These are phyloP conservation scores for Aspergillus affinis DNA, from an alignment of 495 filamentous ascomycete genomes.

Conservation along the genomic window DNA sequence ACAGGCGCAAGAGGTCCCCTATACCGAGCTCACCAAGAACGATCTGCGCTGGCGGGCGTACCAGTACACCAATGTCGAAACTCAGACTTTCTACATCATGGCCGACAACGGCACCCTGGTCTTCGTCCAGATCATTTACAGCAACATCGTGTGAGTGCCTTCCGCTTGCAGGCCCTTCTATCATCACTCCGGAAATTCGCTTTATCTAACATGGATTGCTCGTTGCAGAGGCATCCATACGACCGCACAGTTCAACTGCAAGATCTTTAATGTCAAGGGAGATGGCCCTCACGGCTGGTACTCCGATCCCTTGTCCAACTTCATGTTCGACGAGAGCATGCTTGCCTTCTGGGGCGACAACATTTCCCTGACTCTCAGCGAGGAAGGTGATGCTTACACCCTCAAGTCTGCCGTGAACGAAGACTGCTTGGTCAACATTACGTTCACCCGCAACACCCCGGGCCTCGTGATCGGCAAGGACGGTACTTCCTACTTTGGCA, in stretches of 20 bases:
- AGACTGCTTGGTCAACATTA: constrained; percentile 77
- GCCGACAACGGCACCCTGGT: constrained; percentile 73
- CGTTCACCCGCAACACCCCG: constrained; percentile 69
- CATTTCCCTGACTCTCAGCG: constrained; percentile 76
- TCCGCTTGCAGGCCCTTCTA: background rate
- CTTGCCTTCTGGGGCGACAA: constrained; percentile 80
- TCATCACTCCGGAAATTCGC: background rate
- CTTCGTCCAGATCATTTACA: constrained; percentile 92
- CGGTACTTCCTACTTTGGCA: constrained; percentile 81
- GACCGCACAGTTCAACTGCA: constrained; percentile 87
- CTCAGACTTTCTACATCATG: constrained; percentile 92
- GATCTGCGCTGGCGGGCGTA: constrained; percentile 78
- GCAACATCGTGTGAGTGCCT: constrained; percentile 83
- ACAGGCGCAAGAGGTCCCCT: constrained; percentile 77
- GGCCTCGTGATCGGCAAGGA: constrained; percentile 86
- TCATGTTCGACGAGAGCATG: constrained; percentile 81
- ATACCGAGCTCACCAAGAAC: constrained; percentile 71
- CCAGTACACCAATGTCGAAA: constrained; percentile 89
- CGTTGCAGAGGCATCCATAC: constrained; percentile 74
- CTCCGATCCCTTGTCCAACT: constrained; percentile 70
- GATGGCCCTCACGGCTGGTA: constrained; percentile 72
- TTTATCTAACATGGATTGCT: constrained; percentile 10
- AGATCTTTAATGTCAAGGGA: constrained; percentile 78
- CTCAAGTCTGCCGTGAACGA: constrained; percentile 84
- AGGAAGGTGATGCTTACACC: constrained; percentile 74